phyloP scores from a whole-genome alignment of 1,284 basidiomycete genomes.

The Golubevia pallescens region DNA sequence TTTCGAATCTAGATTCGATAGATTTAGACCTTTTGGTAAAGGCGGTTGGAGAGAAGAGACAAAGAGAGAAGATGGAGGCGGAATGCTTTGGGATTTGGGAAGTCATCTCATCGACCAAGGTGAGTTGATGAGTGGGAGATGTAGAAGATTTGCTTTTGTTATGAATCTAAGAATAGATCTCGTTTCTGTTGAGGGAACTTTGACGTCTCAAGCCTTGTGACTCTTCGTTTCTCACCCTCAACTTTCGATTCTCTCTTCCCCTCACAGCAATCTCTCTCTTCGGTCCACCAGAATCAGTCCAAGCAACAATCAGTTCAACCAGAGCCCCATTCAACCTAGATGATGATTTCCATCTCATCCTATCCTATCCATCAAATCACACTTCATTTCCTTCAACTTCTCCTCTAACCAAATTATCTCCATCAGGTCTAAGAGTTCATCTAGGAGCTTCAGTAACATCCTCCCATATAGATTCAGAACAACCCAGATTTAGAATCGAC shows the following conservation, averaged over 20 bases:
- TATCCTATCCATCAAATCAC: constrained; percentile 29
- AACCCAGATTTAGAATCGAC: constrained; percentile 48
- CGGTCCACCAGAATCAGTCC: constrained; percentile 45
- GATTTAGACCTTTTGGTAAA: constrained; percentile 52
- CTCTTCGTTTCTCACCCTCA: not conserved
- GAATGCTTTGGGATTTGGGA: constrained; percentile 59
- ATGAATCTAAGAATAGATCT: too few relatives aligned
- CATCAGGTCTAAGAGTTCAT: constrained; percentile 37
- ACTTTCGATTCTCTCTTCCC: not conserved
- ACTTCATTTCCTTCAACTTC: constrained; percentile 28
- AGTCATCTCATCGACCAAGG: constrained; percentile 56
- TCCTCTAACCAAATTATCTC: constrained; percentile 22
- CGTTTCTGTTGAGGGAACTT: too few relatives aligned
- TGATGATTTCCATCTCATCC: constrained; percentile 54
- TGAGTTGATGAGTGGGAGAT: constrained; percentile 8
- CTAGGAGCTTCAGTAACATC: constrained; percentile 51
- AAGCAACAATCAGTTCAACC: constrained; percentile 43
- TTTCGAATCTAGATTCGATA: constrained; percentile 56
- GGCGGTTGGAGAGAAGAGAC: constrained; percentile 56
- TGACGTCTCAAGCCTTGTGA: too few relatives aligned
- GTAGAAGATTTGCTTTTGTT: too few relatives aligned
- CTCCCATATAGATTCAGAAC: constrained; percentile 47
- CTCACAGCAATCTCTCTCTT: constrained; percentile 37
- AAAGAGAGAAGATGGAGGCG: constrained; percentile 44
- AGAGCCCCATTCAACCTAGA: constrained; percentile 42